Evolutionary conservation across 208 protist species (phyloP), one percentile per base, ranked within the genome.

Genomic region (Trypanosoma platydactyli): DNA sequence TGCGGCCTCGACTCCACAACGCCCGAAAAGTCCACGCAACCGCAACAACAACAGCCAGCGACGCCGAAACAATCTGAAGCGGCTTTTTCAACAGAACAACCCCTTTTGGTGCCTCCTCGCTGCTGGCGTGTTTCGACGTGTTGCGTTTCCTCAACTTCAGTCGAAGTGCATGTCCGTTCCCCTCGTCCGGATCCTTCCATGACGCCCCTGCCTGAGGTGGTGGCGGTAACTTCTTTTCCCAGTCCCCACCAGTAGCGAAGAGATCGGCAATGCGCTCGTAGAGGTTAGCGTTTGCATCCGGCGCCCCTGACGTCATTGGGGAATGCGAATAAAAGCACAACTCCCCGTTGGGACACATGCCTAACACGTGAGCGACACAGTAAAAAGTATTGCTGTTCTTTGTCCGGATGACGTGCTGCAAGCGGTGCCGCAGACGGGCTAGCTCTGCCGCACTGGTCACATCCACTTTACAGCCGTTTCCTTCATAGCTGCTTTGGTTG

Each of bases 401-500:
- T 5, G 77, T 65, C 9, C 84, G 83, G 41, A 89, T 79, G 50
- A 83, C 77, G 25, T 82, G 83, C 59, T 83, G 79, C 33, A 95
- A 61, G 24, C 89, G 86, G 35, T 89, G 85, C 76, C 88, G 83
- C 51, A 91, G 76, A 24, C 82, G 71, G 6, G 63, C 72, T 30
- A 86, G 30, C 41, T 92, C 85, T 9, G 78, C 66, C 9, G 62
- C 55, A 29, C 75, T 81, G 22, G 84, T 67, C 3, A 86, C 45
- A 33, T 95, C 89, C 5, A 88, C 58, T 16, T 24, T n/a, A 33
- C 74, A 67, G 25, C 51, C 63, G 29, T 87, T 92, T 22, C 64
- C 81, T 58, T 96, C 90, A 66, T 82, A 92, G 60, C 89, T 91
- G 70, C 85, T 96, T 62, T 96, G 86, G 61, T 96, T 96, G 45